A percentile compares a stretch with the other conserved stretches of the same genome.
These are phyloP conservation scores for Balansia obtecta DNA, from an alignment of 2,329 filamentous ascomycete genomes.

Conservation along the genomic window DNA sequence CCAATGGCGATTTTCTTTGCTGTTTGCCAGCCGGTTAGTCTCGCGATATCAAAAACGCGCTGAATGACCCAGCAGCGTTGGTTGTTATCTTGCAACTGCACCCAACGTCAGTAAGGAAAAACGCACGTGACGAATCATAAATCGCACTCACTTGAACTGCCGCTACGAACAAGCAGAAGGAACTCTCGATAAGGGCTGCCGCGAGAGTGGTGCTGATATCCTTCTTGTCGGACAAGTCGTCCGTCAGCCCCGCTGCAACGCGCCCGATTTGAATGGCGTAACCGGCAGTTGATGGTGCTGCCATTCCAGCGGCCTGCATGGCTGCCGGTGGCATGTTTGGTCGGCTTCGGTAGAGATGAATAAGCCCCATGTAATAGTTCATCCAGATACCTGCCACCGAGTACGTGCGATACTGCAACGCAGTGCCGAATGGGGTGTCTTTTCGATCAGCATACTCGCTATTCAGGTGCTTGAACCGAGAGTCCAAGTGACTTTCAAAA, in stretches of 20 bases:
- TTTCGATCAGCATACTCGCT: conserved; percentile 50
- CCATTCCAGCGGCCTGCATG: conserved; percentile 73
- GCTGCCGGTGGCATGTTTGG: conserved; percentile 85
- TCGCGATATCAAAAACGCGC: conserved; percentile 61
- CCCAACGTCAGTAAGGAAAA: neutral
- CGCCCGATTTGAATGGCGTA: conserved; percentile 67
- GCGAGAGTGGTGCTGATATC: conserved; percentile 67
- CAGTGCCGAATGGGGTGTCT: conserved; percentile 68
- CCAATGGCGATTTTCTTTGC: conserved; percentile 70
- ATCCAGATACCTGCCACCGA: conserved; percentile 82
- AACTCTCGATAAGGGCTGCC: conserved; percentile 70
- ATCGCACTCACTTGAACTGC: conserved; percentile 49
- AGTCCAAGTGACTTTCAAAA: conserved; percentile 53
- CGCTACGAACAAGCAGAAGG: conserved; percentile 76
- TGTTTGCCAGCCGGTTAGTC: conserved; percentile 78
- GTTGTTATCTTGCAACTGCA: conserved; percentile 36
- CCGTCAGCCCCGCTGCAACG: conserved; percentile 61
- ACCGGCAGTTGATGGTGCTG: conserved; percentile 56
- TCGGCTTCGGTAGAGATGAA: conserved; percentile 70
- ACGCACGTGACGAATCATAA: neutral
- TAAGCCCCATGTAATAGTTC: conserved; percentile 73
- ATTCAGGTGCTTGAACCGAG: conserved; percentile 64
- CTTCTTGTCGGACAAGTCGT: conserved; percentile 36
- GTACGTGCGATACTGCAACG: conserved; percentile 72
- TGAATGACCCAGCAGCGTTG: conserved; percentile 71